Conservation (phyloP, 768 basidiomycete species). For the Suillus tomentosus region DNA sequence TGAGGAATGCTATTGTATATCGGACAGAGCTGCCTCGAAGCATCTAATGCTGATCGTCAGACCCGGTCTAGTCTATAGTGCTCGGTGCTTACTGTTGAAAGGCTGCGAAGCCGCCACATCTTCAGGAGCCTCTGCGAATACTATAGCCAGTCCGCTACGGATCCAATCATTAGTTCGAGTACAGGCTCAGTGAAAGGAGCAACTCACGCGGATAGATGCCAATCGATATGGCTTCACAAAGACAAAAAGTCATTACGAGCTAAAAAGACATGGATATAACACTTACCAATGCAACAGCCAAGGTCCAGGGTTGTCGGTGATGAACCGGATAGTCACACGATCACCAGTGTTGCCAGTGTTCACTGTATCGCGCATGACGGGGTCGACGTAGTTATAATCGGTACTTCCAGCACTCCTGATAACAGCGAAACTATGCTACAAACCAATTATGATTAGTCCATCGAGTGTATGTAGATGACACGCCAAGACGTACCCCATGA, state of each 20-base stretch:
- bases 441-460: background rate
- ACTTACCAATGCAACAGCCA: constrained; percentile 3
- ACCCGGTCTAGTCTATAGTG: background rate
- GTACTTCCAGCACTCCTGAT: constrained; percentile 2
- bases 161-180: background rate
- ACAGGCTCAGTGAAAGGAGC: background rate
- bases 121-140: constrained; percentile 1
- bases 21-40: background rate
- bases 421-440: background rate
- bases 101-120: background rate
- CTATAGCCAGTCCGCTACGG: background rate
- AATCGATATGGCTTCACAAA: background rate
- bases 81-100: background rate
- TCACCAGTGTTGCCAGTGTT: background rate
- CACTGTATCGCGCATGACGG: background rate
- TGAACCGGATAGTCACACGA: background rate
- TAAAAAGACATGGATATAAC: background rate
- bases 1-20: background rate
- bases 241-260: background rate
- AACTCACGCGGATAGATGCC: background rate
- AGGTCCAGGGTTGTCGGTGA: constrained; percentile 2
- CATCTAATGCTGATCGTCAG: background rate
- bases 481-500: constrained; percentile 18
- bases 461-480: background rate
- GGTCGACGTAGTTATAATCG: background rate